A percentile compares a stretch with the other conserved stretches of the same genome.
Conservation (phyloP, 371 early-diverging fungal genomes). For the Lichtheimia ornata region DNA sequence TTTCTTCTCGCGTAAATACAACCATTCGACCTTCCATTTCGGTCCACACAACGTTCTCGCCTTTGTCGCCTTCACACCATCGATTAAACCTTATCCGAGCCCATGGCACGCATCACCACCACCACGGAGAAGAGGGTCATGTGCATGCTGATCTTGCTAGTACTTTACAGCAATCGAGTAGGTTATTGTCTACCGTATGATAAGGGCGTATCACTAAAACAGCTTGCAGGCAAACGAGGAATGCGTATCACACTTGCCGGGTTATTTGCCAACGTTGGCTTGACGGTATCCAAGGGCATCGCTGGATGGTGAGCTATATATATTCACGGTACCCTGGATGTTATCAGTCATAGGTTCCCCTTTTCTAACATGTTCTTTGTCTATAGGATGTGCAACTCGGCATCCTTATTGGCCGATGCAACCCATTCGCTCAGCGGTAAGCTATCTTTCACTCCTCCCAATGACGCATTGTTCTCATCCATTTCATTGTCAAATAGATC, state of each 20-base stretch:
- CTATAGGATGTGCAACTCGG: constrained; percentile 65
- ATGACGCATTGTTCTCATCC: not conserved
- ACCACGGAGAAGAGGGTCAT: constrained; percentile 21
- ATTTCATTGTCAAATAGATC: constrained; percentile 37
- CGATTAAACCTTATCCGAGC: constrained; percentile 1
- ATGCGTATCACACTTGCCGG: constrained; percentile 69
- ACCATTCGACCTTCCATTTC: too few species aligned
- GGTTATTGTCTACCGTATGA: not conserved
- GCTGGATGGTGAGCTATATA: constrained; percentile 52
- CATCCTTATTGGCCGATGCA: constrained; percentile 70
- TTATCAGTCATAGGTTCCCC: too few species aligned
- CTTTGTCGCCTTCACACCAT: too few species aligned
- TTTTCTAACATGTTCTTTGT: not conserved
- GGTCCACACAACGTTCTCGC: too few species aligned
- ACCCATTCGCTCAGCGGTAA: constrained; percentile 68
- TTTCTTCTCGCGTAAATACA: too few species aligned
- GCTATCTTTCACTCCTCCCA: not conserved
- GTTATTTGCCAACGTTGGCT: constrained; percentile 60
- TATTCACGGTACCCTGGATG: too few species aligned
- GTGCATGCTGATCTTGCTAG: constrained; percentile 24
- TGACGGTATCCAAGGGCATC: constrained; percentile 66
- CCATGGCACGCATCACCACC: constrained; percentile 22
- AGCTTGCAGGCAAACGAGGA: constrained; percentile 46
- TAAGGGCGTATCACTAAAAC: not conserved
- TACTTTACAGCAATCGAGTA: constrained; percentile 24